These are phyloP conservation scores for Aureobasidium sp. DNA, from an alignment of 2,329 filamentous ascomycete genomes.

Conservation along the genomic window DNA sequence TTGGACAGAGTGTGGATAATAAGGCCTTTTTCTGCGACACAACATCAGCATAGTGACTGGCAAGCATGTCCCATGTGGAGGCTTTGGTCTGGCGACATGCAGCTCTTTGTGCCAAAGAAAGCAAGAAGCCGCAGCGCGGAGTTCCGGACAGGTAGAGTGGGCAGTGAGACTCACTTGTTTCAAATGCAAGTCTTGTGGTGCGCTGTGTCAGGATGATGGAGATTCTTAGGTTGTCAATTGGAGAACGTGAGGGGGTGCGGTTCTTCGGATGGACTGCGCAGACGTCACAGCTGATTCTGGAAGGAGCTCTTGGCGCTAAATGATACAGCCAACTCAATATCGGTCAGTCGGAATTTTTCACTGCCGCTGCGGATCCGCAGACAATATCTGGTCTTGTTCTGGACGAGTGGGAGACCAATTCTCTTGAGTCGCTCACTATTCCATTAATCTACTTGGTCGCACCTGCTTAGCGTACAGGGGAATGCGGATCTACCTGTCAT, in stretches of 20 bases:
- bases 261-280: not conserved
- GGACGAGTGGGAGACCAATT: not conserved
- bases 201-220: constrained; percentile 1
- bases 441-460: not conserved
- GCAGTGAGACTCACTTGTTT: not conserved
- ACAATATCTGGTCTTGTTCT: not conserved
- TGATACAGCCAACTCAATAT: not conserved
- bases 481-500: constrained; percentile 4
- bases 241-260: constrained; percentile 10
- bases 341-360: not conserved
- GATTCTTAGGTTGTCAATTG: constrained; percentile 13
- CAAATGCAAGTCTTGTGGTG: not conserved
- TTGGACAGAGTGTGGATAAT: not conserved
- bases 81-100: not conserved
- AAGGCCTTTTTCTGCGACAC: not conserved
- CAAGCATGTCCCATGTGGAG: not conserved
- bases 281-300: not conserved
- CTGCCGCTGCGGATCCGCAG: not conserved
- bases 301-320: not conserved
- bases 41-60: not conserved
- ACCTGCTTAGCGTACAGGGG: not conserved
- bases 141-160: not conserved
- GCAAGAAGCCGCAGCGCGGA: not conserved
- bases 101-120: not conserved
- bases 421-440: not conserved